Conservation (phyloP, 1,284 basidiomycete species). For the Coriolopsis trogii region DNA sequence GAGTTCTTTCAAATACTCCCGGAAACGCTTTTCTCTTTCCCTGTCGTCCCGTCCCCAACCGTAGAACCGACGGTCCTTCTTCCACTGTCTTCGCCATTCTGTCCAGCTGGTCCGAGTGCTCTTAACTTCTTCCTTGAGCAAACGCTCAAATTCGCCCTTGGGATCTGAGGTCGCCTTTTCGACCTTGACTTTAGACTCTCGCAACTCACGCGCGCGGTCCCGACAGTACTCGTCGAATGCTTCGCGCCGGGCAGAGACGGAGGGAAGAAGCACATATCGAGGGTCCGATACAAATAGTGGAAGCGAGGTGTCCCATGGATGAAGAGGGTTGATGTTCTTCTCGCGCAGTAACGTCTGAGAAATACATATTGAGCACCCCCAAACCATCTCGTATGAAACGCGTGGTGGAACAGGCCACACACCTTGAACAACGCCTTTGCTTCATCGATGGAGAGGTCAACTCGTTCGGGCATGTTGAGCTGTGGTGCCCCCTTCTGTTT, state of each 20-base stretch:
- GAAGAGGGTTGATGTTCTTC: slow-evolving; percentile 90
- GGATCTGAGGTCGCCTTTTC: slow-evolving; percentile 63
- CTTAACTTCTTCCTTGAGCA: slow-evolving; percentile 83
- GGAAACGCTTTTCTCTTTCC: slow-evolving; percentile 90
- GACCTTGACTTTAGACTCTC: slow-evolving; percentile 71
- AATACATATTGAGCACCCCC: background rate
- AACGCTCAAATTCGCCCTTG: slow-evolving; percentile 76
- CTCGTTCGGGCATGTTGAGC: slow-evolving; percentile 71
- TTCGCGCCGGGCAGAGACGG: slow-evolving; percentile 83
- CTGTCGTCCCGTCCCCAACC: slow-evolving; percentile 90
- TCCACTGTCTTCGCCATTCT: slow-evolving; percentile 87
- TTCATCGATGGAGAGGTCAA: slow-evolving; percentile 87
- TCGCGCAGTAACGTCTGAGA: slow-evolving; percentile 82
- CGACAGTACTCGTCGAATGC: slow-evolving; percentile 97
- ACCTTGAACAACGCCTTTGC: slow-evolving; percentile 94
- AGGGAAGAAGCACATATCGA: slow-evolving; percentile 86
- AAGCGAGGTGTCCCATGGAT: slow-evolving; percentile 95
- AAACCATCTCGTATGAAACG: background rate
- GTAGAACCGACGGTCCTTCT: slow-evolving; percentile 90
- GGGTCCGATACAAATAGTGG: slow-evolving; percentile 92
- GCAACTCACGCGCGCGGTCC: slow-evolving; percentile 82
- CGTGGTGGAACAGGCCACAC: slow-evolving; percentile 8
- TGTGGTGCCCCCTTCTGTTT: slow-evolving; percentile 42
- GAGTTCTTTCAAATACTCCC: slow-evolving; percentile 82
- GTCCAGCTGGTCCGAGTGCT: slow-evolving; percentile 90